Base-by-base conservation (phyloP, 139 green algal genomes). In the Chlamydomonas applanata region DNA sequence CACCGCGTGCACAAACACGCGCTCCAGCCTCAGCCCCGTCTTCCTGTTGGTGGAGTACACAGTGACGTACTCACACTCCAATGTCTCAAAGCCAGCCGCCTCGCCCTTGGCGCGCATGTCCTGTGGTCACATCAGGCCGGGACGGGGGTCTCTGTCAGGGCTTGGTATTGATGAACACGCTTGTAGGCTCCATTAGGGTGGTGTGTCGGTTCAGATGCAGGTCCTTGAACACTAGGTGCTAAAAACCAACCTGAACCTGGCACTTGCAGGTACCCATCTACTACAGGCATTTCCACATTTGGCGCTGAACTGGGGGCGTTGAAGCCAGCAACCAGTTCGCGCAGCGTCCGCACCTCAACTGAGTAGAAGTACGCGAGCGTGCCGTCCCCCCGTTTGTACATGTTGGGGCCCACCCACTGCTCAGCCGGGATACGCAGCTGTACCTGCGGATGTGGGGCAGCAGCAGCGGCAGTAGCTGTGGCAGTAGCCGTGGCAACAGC, bases 341-440 rank as follows among this genome's bases (percentile, higher is more conserved):
- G 14, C 53, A 61, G 4, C 53, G 16, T 25, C 11, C 59, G 3
- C 25, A 67, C 65, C 40, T 94, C 83, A 0, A 69, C 61, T 0
- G 69, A 82, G 79, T 93, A 96, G 62, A 97, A 97, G 75, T 90
- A 94, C 19, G 87, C 86, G 9, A 89, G 79, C 3, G 91, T 95
- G 33, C 85, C 86, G 60, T 97, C 92, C 2, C 76, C 76, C 1
- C 88, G 74, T 32, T 71, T 73, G 78, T 92, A 94, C 33, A 89
- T 63, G 71, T 80, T 75, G 13, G 74, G 53, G 0, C 52, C 89
- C 9, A 90, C 54, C 81, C 82, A 81, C 70, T 91, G 80, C 56
- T 85, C 73, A 24, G 79, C 44, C 24, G 84, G 81, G 30, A 85
- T 85, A n/a, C 81, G 80, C 62, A 89, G 64, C 73, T 88, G 83